Conservation (phyloP, 2,329 filamentous ascomycete genomes). For the Apiospora pterosperma region DNA sequence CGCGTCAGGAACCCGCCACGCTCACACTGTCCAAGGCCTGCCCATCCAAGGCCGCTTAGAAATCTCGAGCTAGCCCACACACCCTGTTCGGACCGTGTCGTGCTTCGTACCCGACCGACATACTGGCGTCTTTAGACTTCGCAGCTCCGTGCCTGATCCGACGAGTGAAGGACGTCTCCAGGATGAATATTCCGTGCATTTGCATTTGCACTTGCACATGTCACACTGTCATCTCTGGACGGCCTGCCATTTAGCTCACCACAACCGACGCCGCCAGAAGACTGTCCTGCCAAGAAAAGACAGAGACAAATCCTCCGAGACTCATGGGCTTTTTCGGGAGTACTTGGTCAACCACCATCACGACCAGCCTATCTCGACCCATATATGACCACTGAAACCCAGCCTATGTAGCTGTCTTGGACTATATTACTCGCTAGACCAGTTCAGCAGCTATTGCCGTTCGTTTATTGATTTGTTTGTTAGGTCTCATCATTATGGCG, state of each 20-base stretch:
- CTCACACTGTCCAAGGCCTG: too few species aligned
- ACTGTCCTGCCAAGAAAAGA: not conserved
- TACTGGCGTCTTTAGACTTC: not conserved
- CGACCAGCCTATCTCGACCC: not conserved
- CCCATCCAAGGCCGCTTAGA: not conserved
- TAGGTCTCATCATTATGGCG: slow-evolving; percentile 6
- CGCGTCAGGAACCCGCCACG: not conserved
- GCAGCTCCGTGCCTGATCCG: not conserved
- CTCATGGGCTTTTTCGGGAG: not conserved
- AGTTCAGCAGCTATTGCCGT: not conserved
- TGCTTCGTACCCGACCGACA: not conserved
- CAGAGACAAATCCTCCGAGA: not conserved
- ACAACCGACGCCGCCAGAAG: not conserved
- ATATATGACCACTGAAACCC: not conserved
- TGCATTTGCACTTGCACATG: not conserved
- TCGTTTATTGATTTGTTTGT: slow-evolving; percentile 6
- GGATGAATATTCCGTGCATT: not conserved
- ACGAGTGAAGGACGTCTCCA: not conserved
- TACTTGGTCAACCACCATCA: not conserved
- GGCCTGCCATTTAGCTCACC: not conserved
- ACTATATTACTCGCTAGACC: not conserved
- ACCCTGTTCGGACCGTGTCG: not conserved
- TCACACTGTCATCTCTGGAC: not conserved
- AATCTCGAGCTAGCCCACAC: not conserved
- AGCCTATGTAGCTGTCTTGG: not conserved